A percentile compares a stretch with the other conserved stretches of the same genome.
Evolutionary conservation across 345 rosid genomes (phyloP).

Genomic region (Eucalyptus microcorys): DNA sequence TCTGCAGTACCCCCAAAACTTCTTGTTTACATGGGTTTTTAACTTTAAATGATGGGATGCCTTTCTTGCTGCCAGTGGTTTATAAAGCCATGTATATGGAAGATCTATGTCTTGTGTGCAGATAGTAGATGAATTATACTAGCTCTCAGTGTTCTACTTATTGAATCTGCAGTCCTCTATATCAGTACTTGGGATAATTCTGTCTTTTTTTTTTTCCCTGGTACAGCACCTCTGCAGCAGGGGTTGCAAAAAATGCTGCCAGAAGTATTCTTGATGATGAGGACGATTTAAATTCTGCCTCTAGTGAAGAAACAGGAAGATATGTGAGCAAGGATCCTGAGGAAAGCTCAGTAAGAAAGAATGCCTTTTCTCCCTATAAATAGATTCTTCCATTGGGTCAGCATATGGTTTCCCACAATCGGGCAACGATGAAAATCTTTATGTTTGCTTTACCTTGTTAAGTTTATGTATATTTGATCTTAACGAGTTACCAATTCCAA

Average conservation of each 20-base stretch:
- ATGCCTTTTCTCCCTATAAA: background rate
- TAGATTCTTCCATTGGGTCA: background rate
- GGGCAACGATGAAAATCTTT: background rate
- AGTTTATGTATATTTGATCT: background rate
- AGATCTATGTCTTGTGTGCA: background rate
- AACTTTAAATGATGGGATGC: background rate
- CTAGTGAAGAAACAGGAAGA: constrained; percentile 64
- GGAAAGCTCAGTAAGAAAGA: constrained; percentile 51
- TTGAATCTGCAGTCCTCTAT: background rate
- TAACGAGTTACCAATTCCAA: background rate
- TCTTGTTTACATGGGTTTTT: background rate
- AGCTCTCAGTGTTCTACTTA: background rate
- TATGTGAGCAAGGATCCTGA: constrained; percentile 29
- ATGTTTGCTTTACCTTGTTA: background rate
- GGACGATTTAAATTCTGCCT: constrained; percentile 65
- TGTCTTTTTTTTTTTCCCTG: background rate
- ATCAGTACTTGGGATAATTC: background rate
- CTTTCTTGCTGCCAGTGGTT: background rate
- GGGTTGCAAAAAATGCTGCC: constrained; percentile 42
- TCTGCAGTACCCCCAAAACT: background rate
- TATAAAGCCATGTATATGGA: background rate
- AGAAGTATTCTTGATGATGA: constrained; percentile 45
- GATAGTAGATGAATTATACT: background rate
- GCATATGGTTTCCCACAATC: background rate
- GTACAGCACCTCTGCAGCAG: constrained; percentile 45